Percentiles rank a stretch among this genome's conserved stretches.
Conservation (phyloP, 2,329 filamentous ascomycete species). For the Epichloe bromicola region DNA sequence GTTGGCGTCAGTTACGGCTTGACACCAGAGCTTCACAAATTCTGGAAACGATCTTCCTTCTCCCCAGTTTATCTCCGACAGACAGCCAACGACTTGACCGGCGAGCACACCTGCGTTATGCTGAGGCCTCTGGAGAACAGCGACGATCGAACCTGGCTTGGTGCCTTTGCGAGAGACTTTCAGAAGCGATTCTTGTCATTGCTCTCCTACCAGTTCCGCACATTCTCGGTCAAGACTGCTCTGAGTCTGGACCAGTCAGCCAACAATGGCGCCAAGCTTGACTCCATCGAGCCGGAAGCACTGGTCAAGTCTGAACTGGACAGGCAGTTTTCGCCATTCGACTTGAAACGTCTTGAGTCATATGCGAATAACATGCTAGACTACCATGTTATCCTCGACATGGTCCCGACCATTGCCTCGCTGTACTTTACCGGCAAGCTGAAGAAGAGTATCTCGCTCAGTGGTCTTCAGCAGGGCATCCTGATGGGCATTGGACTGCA, state of each 20-base stretch:
- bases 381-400: conserved; percentile 91
- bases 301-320: conserved; percentile 70
- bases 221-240: conserved; percentile 65
- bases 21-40: conserved; percentile 77
- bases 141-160: conserved; percentile 72
- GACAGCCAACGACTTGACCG: conserved; percentile 90
- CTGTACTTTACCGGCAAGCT: conserved; percentile 79
- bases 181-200: conserved; percentile 84
- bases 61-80: conserved; percentile 87
- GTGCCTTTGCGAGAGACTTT: conserved; percentile 85
- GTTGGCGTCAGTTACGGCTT: conserved; percentile 91
- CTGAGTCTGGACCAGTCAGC: conserved; percentile 84
- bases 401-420: conserved; percentile 68
- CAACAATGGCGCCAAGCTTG: conserved; percentile 54
- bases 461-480: conserved; percentile 73
- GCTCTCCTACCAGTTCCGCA: conserved; percentile 82
- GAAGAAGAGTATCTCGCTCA: conserved; percentile 53
- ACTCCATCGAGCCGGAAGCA: conserved; percentile 34
- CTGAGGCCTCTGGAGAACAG: conserved; percentile 59
- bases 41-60: conserved; percentile 87
- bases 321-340: conserved; percentile 69
- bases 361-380: conserved; percentile 97
- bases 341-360: conserved; percentile 85
- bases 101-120: conserved; percentile 98
- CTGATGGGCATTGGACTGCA: conserved; percentile 86